Evolutionary conservation across 805 yeast species (phyloP).

Genomic region (Tetrapisispora nanseiensis): DNA sequence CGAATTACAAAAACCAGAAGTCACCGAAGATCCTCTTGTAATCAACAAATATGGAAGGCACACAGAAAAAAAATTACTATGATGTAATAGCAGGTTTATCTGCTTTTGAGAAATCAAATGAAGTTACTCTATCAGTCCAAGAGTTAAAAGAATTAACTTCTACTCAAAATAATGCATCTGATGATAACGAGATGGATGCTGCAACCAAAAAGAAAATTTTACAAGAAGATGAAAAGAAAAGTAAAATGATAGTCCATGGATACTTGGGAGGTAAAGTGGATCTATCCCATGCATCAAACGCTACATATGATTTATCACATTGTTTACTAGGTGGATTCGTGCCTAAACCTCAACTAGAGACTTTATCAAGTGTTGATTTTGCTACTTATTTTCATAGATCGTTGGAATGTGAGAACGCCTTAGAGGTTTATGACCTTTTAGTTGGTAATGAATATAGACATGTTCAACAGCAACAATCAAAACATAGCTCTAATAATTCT

Average conservation of each 20-base stretch:
- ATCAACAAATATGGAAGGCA: slow-evolving; percentile 1
- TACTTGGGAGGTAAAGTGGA: slow-evolving; percentile 26
- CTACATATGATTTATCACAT: slow-evolving; percentile 24
- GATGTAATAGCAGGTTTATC: slow-evolving; percentile 25
- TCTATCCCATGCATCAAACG: slow-evolving; percentile 16
- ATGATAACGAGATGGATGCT: slow-evolving; percentile 13
- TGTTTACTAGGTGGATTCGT: slow-evolving; percentile 28
- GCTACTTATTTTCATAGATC: slow-evolving; percentile 26
- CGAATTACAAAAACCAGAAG: no score
- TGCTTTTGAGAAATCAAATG: slow-evolving; percentile 25
- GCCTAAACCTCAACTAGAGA: slow-evolving; percentile 25
- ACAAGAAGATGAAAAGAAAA: slow-evolving; percentile 4
- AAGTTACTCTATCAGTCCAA: slow-evolving; percentile 16
- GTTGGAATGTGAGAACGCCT: slow-evolving; percentile 22
- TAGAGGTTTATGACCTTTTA: slow-evolving; percentile 20
- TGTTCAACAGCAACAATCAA: slow-evolving; percentile 3
- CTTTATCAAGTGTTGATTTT: slow-evolving; percentile 27
- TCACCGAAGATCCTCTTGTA: no score
- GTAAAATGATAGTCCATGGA: slow-evolving; percentile 20
- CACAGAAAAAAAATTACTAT: slow-evolving; percentile 17
- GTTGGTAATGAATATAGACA: slow-evolving; percentile 10
- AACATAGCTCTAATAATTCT: not conserved
- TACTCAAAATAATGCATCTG: slow-evolving; percentile 20
- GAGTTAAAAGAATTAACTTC: slow-evolving; percentile 21
- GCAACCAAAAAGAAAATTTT: slow-evolving; percentile 10